Evolutionary conservation across 2,329 filamentous ascomycete genomes (phyloP).

Genomic region (Cladophialophora carrionii): DNA sequence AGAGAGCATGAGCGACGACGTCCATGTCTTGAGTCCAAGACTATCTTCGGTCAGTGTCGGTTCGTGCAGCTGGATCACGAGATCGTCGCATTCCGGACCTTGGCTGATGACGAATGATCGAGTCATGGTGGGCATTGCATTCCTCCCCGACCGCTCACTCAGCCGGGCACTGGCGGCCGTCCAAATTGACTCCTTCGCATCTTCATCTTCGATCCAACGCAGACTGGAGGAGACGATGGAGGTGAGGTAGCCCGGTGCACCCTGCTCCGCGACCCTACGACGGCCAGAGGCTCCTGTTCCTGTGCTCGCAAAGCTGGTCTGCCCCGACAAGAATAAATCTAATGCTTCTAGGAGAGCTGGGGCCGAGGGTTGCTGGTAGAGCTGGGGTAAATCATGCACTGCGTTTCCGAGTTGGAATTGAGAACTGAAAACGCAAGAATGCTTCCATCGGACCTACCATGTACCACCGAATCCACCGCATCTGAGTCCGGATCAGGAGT

Average conservation of each 20-base stretch:
- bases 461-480: constrained; percentile 11
- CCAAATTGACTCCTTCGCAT: constrained; percentile 60
- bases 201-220: constrained; percentile 51
- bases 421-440: constrained; percentile 11
- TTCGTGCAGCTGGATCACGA: constrained; percentile 76
- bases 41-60: constrained; percentile 86
- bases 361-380: constrained; percentile 74
- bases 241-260: constrained; percentile 53
- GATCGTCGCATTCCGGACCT: constrained; percentile 41
- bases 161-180: constrained; percentile 76
- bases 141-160: constrained; percentile 81
- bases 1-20: constrained; percentile 82
- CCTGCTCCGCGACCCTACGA: constrained; percentile 45
- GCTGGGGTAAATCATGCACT: constrained; percentile 76
- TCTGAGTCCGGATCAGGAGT: not conserved
- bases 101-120: constrained; percentile 60
- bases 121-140: constrained; percentile 66
- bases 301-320: constrained; percentile 51
- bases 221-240: constrained; percentile 52
- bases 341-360: constrained; percentile 67
- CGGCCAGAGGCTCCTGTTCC: constrained; percentile 39
- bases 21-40: constrained; percentile 94
- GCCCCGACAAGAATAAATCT: constrained; percentile 66
- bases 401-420: constrained; percentile 17
- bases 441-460: constrained; percentile 27